phyloP scores from a whole-genome alignment of 169 alveolate genomes.

The Toxoplasma gondii region DNA sequence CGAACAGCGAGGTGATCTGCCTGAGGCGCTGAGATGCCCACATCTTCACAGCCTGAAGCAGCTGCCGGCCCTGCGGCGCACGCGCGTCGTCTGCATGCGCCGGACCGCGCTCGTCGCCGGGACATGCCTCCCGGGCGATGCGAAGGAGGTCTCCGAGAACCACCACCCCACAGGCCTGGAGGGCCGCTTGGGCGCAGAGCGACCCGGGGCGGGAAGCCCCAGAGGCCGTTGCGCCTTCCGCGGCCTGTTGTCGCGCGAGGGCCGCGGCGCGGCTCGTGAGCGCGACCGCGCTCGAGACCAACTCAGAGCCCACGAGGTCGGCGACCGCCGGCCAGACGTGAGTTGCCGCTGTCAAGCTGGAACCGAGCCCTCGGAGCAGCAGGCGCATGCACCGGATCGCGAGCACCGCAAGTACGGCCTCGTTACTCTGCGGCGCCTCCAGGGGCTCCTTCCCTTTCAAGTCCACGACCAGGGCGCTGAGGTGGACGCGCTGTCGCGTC shows the following conservation, averaged over 20 bases:
- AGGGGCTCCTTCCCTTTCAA: conserved; percentile 61
- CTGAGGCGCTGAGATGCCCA: conserved; percentile 28
- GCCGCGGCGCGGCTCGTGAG: background rate
- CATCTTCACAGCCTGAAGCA: conserved; percentile 27
- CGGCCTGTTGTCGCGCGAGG: conserved; percentile 42
- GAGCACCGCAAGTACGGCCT: conserved; percentile 42
- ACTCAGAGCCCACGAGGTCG: background rate
- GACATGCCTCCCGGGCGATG: conserved; percentile 21
- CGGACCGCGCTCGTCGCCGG: conserved; percentile 27
- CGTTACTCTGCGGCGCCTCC: conserved; percentile 50
- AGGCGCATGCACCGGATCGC: conserved; percentile 57
- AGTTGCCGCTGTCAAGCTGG: conserved; percentile 25
- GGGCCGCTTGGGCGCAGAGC: conserved; percentile 23
- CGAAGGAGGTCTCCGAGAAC: conserved; percentile 41
- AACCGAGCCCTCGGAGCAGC: conserved; percentile 51
- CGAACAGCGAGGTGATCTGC: conserved; percentile 38
- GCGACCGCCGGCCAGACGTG: conserved; percentile 62
- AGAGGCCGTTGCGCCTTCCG: conserved; percentile 43
- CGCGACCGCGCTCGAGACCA: conserved; percentile 5
- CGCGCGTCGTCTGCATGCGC: conserved; percentile 25
- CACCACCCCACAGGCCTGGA: conserved; percentile 54
- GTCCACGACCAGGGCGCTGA: background rate
- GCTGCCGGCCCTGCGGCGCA: conserved; percentile 28
- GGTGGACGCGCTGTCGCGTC: conserved; percentile 35
- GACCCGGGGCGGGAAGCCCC: background rate